Evolutionary conservation across 768 basidiomycete genomes (phyloP).

Genomic region (Boletus subparvulus): DNA sequence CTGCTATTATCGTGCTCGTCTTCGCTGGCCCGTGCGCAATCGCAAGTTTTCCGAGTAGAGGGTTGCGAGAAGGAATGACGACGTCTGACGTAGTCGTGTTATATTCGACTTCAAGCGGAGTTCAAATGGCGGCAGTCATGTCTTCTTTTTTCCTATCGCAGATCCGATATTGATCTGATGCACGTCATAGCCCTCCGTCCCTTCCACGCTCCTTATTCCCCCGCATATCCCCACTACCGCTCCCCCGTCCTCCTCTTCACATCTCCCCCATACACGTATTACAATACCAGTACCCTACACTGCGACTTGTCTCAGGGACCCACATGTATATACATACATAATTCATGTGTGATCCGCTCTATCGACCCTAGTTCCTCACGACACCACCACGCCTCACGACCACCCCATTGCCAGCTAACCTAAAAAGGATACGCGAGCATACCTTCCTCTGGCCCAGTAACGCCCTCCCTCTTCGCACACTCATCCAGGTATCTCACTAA

Average conservation of each 20-base stretch:
- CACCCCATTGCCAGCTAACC: slow-evolving; percentile 7
- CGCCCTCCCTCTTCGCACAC: slow-evolving; percentile 14
- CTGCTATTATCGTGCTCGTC: slow-evolving; percentile 11
- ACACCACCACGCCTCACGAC: background rate
- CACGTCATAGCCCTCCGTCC: slow-evolving; percentile 30
- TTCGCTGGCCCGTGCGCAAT: slow-evolving; percentile 33
- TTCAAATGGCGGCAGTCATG: slow-evolving; percentile 26
- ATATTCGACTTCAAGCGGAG: slow-evolving; percentile 46
- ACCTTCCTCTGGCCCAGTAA: slow-evolving; percentile 1
- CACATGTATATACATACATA: background rate
- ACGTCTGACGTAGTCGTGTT: slow-evolving; percentile 44
- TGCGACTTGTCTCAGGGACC: background rate
- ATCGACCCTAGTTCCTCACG: background rate
- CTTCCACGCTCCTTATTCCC: slow-evolving; percentile 19
- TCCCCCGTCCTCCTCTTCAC: background rate
- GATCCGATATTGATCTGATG: slow-evolving; percentile 36
- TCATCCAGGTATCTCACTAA: slow-evolving; percentile 24
- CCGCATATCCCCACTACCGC: slow-evolving; percentile 8
- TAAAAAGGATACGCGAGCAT: slow-evolving; percentile 18
- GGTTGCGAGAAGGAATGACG: slow-evolving; percentile 39
- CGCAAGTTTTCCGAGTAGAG: slow-evolving; percentile 26
- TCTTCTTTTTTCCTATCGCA: slow-evolving; percentile 30
- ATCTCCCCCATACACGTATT: background rate
- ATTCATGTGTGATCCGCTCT: background rate
- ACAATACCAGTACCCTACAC: too few relatives aligned